Conservation (phyloP, 1,284 basidiomycete genomes). For the Caloboletus firmus region DNA sequence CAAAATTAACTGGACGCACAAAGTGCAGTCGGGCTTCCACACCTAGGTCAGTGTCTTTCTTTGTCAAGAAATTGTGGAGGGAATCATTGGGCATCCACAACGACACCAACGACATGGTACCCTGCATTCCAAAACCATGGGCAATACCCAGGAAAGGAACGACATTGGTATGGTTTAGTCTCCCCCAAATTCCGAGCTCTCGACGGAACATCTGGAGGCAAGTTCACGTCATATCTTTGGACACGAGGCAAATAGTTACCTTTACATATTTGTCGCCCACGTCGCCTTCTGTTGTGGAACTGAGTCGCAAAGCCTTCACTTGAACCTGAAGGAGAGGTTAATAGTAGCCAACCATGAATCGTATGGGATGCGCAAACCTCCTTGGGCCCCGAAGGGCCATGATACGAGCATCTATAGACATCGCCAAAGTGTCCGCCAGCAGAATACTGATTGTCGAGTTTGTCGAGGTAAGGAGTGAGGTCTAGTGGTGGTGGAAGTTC, state of each 20-base stretch:
- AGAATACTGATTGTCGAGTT: background rate
- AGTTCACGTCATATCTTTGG: too few species aligned
- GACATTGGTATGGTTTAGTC: slow-evolving; percentile 9
- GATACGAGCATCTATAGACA: slow-evolving; percentile 6
- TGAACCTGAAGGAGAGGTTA: slow-evolving; percentile 15
- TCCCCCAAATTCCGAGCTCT: slow-evolving; percentile 24
- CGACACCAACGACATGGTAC: slow-evolving; percentile 16
- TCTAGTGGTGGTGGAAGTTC: background rate
- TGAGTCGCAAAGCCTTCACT: slow-evolving; percentile 15
- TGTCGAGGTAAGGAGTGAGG: background rate
- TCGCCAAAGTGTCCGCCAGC: slow-evolving; percentile 10
- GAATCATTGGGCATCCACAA: slow-evolving; percentile 22
- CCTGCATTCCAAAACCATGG: slow-evolving; percentile 14
- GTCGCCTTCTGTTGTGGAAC: background rate
- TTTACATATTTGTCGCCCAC: background rate
- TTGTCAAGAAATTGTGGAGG: slow-evolving; percentile 8
- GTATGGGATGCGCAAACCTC: slow-evolving; percentile 1
- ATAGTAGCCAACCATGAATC: background rate
- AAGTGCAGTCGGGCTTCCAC: slow-evolving; percentile 3
- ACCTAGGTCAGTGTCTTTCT: background rate
- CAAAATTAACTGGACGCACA: background rate
- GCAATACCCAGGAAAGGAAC: slow-evolving; percentile 16
- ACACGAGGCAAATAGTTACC: background rate
- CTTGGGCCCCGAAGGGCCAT: background rate
- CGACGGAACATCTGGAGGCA: slow-evolving; percentile 12